These are phyloP conservation scores for Pleurotus tuber-regium DNA, from an alignment of 768 basidiomycete species.

Conservation along the genomic window DNA sequence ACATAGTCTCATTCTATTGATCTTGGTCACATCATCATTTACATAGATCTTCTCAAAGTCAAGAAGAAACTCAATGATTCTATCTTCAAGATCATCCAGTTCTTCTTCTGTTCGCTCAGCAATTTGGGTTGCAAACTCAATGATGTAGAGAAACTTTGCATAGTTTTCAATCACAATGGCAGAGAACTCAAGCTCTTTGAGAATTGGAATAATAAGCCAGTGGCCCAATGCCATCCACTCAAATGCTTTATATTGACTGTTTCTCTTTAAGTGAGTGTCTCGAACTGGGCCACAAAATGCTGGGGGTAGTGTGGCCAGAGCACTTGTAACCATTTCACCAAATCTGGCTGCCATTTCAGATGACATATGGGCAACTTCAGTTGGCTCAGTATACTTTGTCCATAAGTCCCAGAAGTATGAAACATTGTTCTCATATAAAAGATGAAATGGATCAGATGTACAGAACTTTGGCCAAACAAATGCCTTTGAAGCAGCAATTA, in stretches of 20 bases:
- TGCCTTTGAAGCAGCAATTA: slow-evolving; percentile 26
- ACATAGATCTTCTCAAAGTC: too few relatives aligned
- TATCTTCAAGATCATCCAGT: background rate
- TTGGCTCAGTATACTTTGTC: slow-evolving; percentile 15
- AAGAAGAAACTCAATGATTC: background rate
- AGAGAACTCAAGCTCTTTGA: slow-evolving; percentile 25
- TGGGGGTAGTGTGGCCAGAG: too few relatives aligned
- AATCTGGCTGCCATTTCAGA: slow-evolving; percentile 16
- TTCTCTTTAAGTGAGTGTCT: slow-evolving; percentile 27
- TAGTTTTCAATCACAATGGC: slow-evolving; percentile 13
- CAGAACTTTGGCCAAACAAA: slow-evolving; percentile 31
- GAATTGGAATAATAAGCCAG: too few relatives aligned
- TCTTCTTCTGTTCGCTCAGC: background rate
- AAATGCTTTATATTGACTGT: slow-evolving; percentile 34
- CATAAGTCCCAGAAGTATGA: slow-evolving; percentile 29
- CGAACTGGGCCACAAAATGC: slow-evolving; percentile 29
- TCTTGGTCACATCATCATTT: background rate
- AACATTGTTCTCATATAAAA: slow-evolving; percentile 31
- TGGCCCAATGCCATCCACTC: too few relatives aligned
- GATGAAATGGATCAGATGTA: slow-evolving; percentile 32
- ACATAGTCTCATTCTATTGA: too few relatives aligned
- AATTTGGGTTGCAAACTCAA: slow-evolving; percentile 29
- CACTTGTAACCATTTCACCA: too few relatives aligned
- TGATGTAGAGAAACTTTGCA: too few relatives aligned
- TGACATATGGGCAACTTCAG: slow-evolving; percentile 19